Evolutionary conservation across 331 rosid species (phyloP), one percentile per base, ranked within the genome.

Genomic region (Quercus phellos): DNA sequence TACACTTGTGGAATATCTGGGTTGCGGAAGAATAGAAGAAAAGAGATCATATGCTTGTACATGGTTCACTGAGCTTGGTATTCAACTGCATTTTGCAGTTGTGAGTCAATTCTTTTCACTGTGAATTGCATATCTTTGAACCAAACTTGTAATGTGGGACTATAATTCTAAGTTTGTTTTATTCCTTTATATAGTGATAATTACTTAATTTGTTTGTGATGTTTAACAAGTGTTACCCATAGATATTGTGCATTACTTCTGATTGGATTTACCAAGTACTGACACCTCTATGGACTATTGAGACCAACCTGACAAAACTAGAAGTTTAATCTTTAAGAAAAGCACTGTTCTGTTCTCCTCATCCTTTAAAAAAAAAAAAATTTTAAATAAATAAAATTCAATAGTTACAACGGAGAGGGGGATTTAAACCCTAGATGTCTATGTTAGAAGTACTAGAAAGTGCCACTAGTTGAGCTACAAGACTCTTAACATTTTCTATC

Each of bases 31-130:
- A 79, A 24, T 1, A 32, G 58, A 69, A 73, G 77, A 79, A 64
- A 74, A 68, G 46, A 58, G 58, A 50, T 18, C 26, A 8, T 60
- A 51, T 51, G 63, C 34, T 43, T 50, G 51, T 27, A 32, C 67
- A 51, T 75, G 42, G 34, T 55, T 80, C 73, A 34, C 70, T 72
- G 74, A 58, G 77, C 72, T 70, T 74, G 73, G 29, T 68, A 55
- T 68, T 74, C 68, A 70, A 79, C 50, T 6, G 68, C 56, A 70
- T 80, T 56, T 46, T 42, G 73, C 54, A 59, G 55, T 30, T 56
- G 54, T 38, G 38, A 29, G 61, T 72, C 56, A 66, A 43, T 69
- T 61, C 55, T 71, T 35, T 56, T 53, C 7, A 5, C 29, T 18
- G 6, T 19, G 55, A 63, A 74, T 72, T 55, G 72, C 75, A 3